Base-by-base conservation (phyloP, 2,329 filamentous ascomycete species). In the Falciphora oryzae region DNA sequence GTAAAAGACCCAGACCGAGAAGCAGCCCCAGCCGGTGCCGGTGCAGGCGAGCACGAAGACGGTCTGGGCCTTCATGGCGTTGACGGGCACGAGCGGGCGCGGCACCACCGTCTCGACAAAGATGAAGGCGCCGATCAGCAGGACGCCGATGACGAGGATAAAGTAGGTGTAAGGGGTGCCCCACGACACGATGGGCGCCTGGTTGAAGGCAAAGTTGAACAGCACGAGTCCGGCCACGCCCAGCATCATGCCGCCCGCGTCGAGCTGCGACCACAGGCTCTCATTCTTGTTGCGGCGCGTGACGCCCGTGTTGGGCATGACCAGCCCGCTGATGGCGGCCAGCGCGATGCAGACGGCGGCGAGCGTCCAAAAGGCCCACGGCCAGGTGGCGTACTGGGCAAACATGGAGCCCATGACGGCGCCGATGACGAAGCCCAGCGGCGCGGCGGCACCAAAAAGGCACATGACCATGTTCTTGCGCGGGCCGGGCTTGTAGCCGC, bases 391-490 rank as follows among this genome's bases (percentile, higher is more conserved):
- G 10, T 76, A 65, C 29, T 69, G 65, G 4, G 77, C 73, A 35
- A 83, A 73, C 1, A 79, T 66, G 3, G 76, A 76, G 0, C 76
- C 77, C 50, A 81, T 76, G 0, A 74, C 70, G 2, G 76, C 77
- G 0, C 79, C 80, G 10, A 76, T 67, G 3, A 83, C 73, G 58
- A 77, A 79, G 0, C 82, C 82, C 16, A 79, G 71, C 0, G 82
- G 81, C 0, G 80, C 78, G 27, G 79, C 78, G 0, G 78, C 77
- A 0, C 79, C 78, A 57, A 83, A 81, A 3, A 82, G 72, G 3
- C 77, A 76, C 67, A 91, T 88, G 0, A 84, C 79, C 75, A 89
- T 83, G 61, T 84, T 80, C 72, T 89, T 89, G 65, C 81, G 78
- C 63, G 74, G 76, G 0, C 87, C 86, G 0, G 83, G 83, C 0